Conservation (phyloP, 768 basidiomycete genomes). For the Tephrocybe sp. region DNA sequence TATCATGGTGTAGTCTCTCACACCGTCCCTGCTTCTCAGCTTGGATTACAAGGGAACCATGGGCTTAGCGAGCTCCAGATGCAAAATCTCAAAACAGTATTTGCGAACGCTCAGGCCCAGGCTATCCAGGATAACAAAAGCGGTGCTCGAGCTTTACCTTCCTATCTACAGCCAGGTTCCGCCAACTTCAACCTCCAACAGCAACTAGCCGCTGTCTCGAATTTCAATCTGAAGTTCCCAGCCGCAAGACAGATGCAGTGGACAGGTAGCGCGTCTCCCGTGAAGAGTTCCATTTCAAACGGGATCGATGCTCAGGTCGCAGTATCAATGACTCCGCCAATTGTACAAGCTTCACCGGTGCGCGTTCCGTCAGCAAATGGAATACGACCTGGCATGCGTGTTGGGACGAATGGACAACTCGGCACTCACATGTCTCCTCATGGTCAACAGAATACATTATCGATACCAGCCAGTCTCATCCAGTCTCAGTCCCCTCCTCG, state of each 20-base stretch:
- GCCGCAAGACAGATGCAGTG: slow-evolving; percentile 40
- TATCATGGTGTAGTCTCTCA: slow-evolving; percentile 32
- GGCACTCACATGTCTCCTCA: slow-evolving; percentile 50
- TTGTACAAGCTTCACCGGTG: slow-evolving; percentile 35
- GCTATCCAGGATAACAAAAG: slow-evolving; percentile 30
- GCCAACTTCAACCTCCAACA: slow-evolving; percentile 35
- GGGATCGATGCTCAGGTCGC: slow-evolving; percentile 30
- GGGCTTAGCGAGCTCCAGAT: slow-evolving; percentile 56
- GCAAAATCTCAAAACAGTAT: slow-evolving; percentile 56
- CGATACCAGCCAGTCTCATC: slow-evolving; percentile 38
- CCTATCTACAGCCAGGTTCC: background rate
- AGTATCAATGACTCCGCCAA: slow-evolving; percentile 32
- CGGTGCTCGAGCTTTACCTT: background rate
- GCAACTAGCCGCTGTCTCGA: slow-evolving; percentile 29
- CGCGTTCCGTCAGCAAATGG: slow-evolving; percentile 62
- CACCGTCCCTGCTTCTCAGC: slow-evolving; percentile 28
- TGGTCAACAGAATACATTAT: slow-evolving; percentile 47
- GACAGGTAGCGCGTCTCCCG: slow-evolving; percentile 29
- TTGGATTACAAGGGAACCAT: slow-evolving; percentile 26
- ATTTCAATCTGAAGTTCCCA: slow-evolving; percentile 44
- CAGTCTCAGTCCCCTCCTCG: slow-evolving; percentile 50
- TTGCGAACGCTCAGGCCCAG: slow-evolving; percentile 36
- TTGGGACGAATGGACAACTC: slow-evolving; percentile 39
- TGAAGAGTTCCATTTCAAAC: slow-evolving; percentile 33
- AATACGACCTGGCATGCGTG: slow-evolving; percentile 37